Base-by-base conservation (phyloP, 2,329 filamentous ascomycete species). In the Diaporthe vexans region DNA sequence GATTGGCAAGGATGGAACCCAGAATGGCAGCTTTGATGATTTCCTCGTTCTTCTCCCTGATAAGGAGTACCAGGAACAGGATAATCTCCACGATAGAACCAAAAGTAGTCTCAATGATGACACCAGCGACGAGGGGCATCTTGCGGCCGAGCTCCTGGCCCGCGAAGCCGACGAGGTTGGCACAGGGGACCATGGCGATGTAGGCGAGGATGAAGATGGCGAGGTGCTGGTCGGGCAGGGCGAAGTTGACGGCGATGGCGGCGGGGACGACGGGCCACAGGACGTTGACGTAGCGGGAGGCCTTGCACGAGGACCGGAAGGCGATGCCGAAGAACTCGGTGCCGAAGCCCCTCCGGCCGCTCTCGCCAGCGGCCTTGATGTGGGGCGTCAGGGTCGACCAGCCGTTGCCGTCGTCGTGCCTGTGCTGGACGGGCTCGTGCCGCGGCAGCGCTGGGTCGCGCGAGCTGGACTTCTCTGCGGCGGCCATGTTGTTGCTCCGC, bases 11-110 rank as follows among this genome's bases (percentile, higher is more conserved):
- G 58, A 97, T 93, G 0, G 94, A 96, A 48, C 95, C 94, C 0
- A 97, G 85, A 72, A 97, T 95, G 35, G 95, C 94, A 71, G 94
- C 94, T 80, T 94, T 91, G 78, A 97, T 94, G 78, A 97, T 93
- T n/a, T 88, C 87, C 75, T 93, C 91, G 81, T 86, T 82, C 69
- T 86, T 77, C 2, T 85, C 82, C 15, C 72, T 61, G 1, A 81
- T 82, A 6, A 97, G 87, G 58, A 97, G 84, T 3, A 95, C 89
- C 86, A 96, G 93, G 83, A 97, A 97, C 40, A 97, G 85, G 61
- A 97, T 90, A 73, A 97, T 92, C 81, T 97, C 94, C 70, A 97
- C 94, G 13, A 95, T 84, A 0, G 93, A 94, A 3, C 93, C 94
- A 69, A 95, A 81, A 0, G 89, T 91, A 1, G 89, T 91, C 79